Evolutionary conservation across 352 stramenopile species (phyloP).

Genomic region (Globisporangium spiculum): DNA sequence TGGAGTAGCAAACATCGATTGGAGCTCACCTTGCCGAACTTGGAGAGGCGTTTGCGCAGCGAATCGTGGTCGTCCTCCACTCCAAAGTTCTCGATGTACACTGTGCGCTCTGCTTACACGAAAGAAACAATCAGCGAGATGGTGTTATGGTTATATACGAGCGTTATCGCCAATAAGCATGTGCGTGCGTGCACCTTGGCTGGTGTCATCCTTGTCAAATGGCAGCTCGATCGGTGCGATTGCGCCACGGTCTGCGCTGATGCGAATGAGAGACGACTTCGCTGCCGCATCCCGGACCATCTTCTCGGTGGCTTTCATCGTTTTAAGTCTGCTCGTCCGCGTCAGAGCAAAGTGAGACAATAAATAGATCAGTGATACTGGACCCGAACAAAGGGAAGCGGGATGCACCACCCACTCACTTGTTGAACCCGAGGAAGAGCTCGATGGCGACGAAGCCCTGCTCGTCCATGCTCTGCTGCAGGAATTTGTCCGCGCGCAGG

Average conservation of each 20-base stretch:
- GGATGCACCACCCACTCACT: constrained; percentile 21
- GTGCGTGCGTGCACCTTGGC: constrained; percentile 5
- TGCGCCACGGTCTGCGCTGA: constrained; percentile 31
- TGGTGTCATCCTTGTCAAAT: constrained; percentile 26
- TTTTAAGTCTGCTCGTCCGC: constrained; percentile 35
- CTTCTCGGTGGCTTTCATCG: constrained; percentile 48
- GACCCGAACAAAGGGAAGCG: neutral
- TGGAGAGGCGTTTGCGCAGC: constrained; percentile 47
- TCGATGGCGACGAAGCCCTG: constrained; percentile 49
- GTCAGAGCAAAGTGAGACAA: constrained; percentile 1
- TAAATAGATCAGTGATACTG: neutral
- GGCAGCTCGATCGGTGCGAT: constrained; percentile 48
- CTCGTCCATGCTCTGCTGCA: constrained; percentile 72
- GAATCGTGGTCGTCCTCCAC: constrained; percentile 63
- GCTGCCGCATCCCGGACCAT: constrained; percentile 56
- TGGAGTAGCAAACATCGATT: neutral
- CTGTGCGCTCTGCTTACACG: constrained; percentile 39
- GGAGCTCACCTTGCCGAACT: constrained; percentile 54
- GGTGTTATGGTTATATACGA: too few species aligned
- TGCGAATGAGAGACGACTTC: constrained; percentile 51
- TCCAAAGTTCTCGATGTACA: constrained; percentile 78
- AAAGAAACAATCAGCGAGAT: neutral
- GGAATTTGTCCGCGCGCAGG: constrained; percentile 76
- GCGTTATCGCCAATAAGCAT: neutral
- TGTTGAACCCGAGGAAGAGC: constrained; percentile 72